Percentiles rank a stretch among this genome's conserved stretches.
These are phyloP conservation scores for Allium sativum DNA, from an alignment of 106 monocot species.

Conservation along the genomic window DNA sequence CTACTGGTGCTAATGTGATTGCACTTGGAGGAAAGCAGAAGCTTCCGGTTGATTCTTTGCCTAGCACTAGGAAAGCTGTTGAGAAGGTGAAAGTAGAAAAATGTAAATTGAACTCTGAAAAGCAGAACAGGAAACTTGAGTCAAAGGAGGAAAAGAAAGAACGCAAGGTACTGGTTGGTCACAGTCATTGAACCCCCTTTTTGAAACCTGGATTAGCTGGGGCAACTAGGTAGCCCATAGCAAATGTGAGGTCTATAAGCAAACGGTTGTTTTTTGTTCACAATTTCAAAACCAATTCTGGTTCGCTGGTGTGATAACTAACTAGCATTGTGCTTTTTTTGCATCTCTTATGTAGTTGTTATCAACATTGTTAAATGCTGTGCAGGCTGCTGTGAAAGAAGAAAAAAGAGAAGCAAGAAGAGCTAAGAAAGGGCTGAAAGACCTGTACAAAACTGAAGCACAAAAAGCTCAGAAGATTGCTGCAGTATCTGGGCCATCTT, in stretches of 20 bases:
- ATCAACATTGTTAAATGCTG: neutral
- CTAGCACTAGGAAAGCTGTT: conserved; percentile 29
- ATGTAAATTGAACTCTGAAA: conserved; percentile 2
- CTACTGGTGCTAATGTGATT: conserved; percentile 41
- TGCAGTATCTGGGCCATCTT: conserved; percentile 75
- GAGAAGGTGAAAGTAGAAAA: conserved; percentile 38
- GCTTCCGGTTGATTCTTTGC: conserved; percentile 78
- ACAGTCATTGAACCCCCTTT: too few species aligned
- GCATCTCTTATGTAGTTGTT: neutral
- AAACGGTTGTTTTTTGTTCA: too few species aligned
- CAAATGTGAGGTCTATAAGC: too few species aligned
- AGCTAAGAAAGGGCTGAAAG: conserved; percentile 78
- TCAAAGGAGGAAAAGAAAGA: conserved; percentile 96
- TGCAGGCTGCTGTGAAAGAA: conserved; percentile 71
- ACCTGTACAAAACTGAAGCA: conserved; percentile 66
- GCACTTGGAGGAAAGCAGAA: conserved; percentile 67
- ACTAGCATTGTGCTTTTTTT: neutral
- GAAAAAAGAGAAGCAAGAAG: conserved; percentile 74
- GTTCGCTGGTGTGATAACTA: neutral
- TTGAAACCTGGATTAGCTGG: too few species aligned
- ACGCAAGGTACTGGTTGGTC: conserved; percentile 49
- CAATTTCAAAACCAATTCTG: neutral
- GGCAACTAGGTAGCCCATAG: too few species aligned
- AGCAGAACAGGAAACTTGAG: conserved; percentile 39
- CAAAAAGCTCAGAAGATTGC: conserved; percentile 71